These are phyloP conservation scores for Sclerotinia trifoliorum DNA, from an alignment of 2,329 filamentous ascomycete species.

Conservation along the genomic window DNA sequence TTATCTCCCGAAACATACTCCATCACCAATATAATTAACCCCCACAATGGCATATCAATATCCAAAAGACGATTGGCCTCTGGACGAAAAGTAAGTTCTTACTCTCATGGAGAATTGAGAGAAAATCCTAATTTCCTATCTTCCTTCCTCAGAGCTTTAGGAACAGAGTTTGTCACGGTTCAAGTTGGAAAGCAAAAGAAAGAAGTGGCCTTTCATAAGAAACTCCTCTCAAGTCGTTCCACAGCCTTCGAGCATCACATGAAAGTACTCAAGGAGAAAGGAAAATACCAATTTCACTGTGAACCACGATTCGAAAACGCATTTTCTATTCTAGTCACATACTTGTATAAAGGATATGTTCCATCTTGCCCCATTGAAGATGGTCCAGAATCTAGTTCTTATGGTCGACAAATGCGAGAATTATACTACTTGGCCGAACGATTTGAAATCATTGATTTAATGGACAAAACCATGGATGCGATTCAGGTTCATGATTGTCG, in stretches of 20 bases:
- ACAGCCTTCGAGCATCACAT: slow-evolving; percentile 19
- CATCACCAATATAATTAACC: not conserved
- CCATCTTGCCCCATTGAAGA: slow-evolving; percentile 8
- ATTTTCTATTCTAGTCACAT: slow-evolving; percentile 19
- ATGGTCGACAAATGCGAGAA: slow-evolving; percentile 15
- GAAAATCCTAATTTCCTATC: not conserved
- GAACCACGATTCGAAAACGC: slow-evolving; percentile 18
- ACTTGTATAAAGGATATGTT: slow-evolving; percentile 21
- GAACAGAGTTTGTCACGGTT: slow-evolving; percentile 17
- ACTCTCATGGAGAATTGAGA: too few relatives aligned
- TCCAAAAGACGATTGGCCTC: slow-evolving; percentile 14
- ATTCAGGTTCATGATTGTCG: slow-evolving; percentile 14
- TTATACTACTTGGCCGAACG: slow-evolving; percentile 20
- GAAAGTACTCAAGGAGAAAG: slow-evolving; percentile 17
- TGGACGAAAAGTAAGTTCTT: slow-evolving; percentile 15
- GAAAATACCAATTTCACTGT: slow-evolving; percentile 21
- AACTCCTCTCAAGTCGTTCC: slow-evolving; percentile 21
- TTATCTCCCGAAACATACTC: not conserved
- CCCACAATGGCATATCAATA: not conserved
- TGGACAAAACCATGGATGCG: slow-evolving; percentile 22
- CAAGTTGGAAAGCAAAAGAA: slow-evolving; percentile 20
- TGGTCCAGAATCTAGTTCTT: slow-evolving; percentile 1
- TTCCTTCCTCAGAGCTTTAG: not conserved
- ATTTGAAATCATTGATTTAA: slow-evolving; percentile 20
- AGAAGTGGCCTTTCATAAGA: slow-evolving; percentile 20